A percentile compares a stretch with the other conserved stretches of the same genome.
phyloP scores from a whole-genome alignment of 352 stramenopile genomes.

The Pythium brachiatum region DNA sequence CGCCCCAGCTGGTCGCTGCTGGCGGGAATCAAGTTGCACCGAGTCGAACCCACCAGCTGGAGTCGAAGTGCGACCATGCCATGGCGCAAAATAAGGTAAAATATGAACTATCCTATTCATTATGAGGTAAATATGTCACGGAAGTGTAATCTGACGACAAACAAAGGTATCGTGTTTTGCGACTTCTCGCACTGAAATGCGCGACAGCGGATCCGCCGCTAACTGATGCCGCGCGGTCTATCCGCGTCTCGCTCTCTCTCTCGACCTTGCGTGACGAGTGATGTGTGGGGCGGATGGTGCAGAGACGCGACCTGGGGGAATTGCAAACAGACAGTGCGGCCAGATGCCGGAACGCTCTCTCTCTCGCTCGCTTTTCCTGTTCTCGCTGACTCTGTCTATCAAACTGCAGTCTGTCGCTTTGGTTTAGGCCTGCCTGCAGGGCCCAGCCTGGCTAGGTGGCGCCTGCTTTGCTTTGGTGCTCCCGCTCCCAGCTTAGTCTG shows the following conservation, averaged over 20 bases:
- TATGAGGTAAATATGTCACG: too few species aligned
- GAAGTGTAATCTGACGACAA: too few species aligned
- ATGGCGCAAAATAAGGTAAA: not conserved
- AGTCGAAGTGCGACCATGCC: not conserved
- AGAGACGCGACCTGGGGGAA: conserved; percentile 21
- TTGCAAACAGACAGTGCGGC: conserved; percentile 15
- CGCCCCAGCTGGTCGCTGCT: conserved; percentile 5
- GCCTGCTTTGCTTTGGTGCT: not conserved
- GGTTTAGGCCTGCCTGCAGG: not conserved
- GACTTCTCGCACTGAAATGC: not conserved
- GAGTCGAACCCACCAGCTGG: conserved; percentile 11
- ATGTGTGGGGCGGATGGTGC: conserved; percentile 7
- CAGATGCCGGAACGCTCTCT: conserved; percentile 14
- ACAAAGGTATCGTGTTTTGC: not conserved
- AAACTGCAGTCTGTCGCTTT: not conserved
- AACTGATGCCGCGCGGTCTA: conserved; percentile 4
- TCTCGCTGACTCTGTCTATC: conserved; percentile 3
- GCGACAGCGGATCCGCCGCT: not conserved
- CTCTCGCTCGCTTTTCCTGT: conserved; percentile 2
- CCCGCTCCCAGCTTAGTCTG: not conserved
- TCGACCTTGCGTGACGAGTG: conserved; percentile 20
- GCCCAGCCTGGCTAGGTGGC: not conserved
- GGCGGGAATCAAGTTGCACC: conserved; percentile 20
- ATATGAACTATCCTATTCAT: too few species aligned
- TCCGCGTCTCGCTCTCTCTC: conserved; percentile 23